Percentiles rank a stretch among this genome's conserved stretches.
Conservation (phyloP, 805 yeast species). For the Candida qinlingensis region DNA sequence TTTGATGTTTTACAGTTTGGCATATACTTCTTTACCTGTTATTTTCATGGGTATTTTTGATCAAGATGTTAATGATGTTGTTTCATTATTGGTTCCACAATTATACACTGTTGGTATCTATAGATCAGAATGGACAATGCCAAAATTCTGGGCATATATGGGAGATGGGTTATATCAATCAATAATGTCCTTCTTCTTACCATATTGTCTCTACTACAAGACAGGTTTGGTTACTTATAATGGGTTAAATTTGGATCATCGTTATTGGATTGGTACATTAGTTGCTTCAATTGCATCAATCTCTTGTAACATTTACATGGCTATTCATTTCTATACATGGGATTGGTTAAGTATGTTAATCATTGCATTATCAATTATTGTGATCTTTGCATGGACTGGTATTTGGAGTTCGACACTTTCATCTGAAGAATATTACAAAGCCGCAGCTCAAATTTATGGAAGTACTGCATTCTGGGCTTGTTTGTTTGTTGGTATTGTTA, state of each 20-base stretch:
- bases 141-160: slow-evolving; percentile 70
- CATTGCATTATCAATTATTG: slow-evolving; percentile 49
- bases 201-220: slow-evolving; percentile 47
- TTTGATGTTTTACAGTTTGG: slow-evolving; percentile 76
- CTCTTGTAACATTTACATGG: slow-evolving; percentile 60
- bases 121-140: slow-evolving; percentile 64
- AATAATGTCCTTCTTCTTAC: slow-evolving; percentile 66
- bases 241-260: slow-evolving; percentile 61
- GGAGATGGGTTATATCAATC: slow-evolving; percentile 75
- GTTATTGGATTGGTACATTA: slow-evolving; percentile 65
- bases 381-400: slow-evolving; percentile 75
- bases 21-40: slow-evolving; percentile 77
- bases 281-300: slow-evolving; percentile 64
- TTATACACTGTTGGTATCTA: slow-evolving; percentile 68
- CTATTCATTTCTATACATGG: slow-evolving; percentile 73
- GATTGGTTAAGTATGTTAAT: slow-evolving; percentile 66
- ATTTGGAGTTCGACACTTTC: slow-evolving; percentile 57
- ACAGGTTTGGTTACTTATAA: slow-evolving; percentile 41
- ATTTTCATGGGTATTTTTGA: slow-evolving; percentile 75
- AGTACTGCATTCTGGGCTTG: slow-evolving; percentile 63
- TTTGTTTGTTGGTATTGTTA: slow-evolving; percentile 54
- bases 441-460: slow-evolving; percentile 62
- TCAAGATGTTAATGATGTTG: slow-evolving; percentile 70
- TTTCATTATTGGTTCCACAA: slow-evolving; percentile 70
- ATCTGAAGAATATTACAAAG: slow-evolving; percentile 59